Conservation (phyloP, 2,329 filamentous ascomycete species). For the Penicillium corylophilum region DNA sequence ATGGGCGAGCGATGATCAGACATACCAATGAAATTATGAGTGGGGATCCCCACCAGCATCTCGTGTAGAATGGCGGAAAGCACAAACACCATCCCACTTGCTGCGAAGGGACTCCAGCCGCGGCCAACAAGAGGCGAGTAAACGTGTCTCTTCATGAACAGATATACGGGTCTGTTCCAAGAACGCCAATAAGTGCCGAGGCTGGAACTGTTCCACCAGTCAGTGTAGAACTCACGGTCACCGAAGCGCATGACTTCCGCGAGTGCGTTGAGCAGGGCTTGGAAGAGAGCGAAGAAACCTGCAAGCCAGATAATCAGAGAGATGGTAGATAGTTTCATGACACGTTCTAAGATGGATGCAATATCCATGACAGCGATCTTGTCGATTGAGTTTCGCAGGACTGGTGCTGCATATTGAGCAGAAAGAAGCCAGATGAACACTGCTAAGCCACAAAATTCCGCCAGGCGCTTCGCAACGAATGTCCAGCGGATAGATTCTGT, state of each 20-base stretch:
- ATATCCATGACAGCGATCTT: slow-evolving; percentile 81
- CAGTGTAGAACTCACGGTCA: slow-evolving; percentile 91
- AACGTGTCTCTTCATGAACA: slow-evolving; percentile 93
- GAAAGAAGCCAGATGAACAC: slow-evolving; percentile 95
- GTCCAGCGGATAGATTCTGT: slow-evolving; percentile 78
- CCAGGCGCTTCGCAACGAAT: slow-evolving; percentile 80
- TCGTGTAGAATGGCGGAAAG: slow-evolving; percentile 90
- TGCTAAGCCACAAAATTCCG: slow-evolving; percentile 72
- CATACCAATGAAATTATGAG: slow-evolving; percentile 85
- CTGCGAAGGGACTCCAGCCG: slow-evolving; percentile 69
- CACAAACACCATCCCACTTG: slow-evolving; percentile 80
- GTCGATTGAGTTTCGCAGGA: slow-evolving; percentile 83
- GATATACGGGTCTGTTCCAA: slow-evolving; percentile 97
- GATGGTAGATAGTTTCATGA: slow-evolving; percentile 94
- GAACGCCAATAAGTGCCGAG: slow-evolving; percentile 88
- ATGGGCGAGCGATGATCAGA: background rate
- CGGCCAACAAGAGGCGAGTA: slow-evolving; percentile 84
- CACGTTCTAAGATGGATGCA: slow-evolving; percentile 77
- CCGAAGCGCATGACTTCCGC: slow-evolving; percentile 88
- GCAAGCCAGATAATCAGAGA: slow-evolving; percentile 95
- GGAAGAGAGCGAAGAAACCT: slow-evolving; percentile 95
- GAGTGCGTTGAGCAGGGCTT: slow-evolving; percentile 85
- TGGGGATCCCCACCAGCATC: slow-evolving; percentile 87
- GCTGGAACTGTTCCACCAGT: slow-evolving; percentile 95
- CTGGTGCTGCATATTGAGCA: slow-evolving; percentile 89